Base-by-base conservation (phyloP, 2,329 filamentous ascomycete species). In the Fusarium sublunatum region DNA sequence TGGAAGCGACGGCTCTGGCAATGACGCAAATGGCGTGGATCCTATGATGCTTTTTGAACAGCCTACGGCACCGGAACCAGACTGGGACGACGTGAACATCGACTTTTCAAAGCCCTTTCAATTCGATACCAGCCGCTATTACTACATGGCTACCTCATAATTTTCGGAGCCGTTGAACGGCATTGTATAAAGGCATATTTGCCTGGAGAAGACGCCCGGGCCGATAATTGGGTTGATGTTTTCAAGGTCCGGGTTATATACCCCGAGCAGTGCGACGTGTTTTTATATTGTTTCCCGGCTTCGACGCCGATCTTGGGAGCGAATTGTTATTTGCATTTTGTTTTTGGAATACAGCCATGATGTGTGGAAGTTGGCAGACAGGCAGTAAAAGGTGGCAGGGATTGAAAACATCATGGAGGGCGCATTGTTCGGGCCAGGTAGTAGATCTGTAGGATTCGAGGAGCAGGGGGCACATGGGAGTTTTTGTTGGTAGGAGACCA, bases 61-160 rank as follows among this genome's bases (percentile, higher is more conserved):
- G 13, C 35, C 67, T 22, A 54, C 52, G 6, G 54, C 57, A 5
- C 65, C 69, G n/a, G 56, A 64, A 39, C 66, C 74, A 7, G 73
- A 77, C 55, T 84, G 83, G 81, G 83, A 86, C 32, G 82, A 86
- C n/a, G 70, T 83, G 34, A 70, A 78, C 5, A 70, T 73, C 1
- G 81, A 84, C 67, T 84, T 85, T 61, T 76, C 76, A 48, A 86
- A 86, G 71, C 79, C 82, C 1, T 84, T 86, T 60, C 69, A 78
- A 61, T 74, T 88, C 50, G 84, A 87, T 57, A 78, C 78, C 41
- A 73, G 71, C 50, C 63, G 71, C 44, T 61, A 70, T 13, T 78
- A 77, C 61, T 74, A 70, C 11, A 71, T 79, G 68, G 70, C 73
- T 41, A 69, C 68, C 19, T 70, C 62, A 50, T 63, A 41, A 51